These are phyloP conservation scores for Talaromyces wortmannii DNA, from an alignment of 495 filamentous ascomycete species.

Conservation along the genomic window DNA sequence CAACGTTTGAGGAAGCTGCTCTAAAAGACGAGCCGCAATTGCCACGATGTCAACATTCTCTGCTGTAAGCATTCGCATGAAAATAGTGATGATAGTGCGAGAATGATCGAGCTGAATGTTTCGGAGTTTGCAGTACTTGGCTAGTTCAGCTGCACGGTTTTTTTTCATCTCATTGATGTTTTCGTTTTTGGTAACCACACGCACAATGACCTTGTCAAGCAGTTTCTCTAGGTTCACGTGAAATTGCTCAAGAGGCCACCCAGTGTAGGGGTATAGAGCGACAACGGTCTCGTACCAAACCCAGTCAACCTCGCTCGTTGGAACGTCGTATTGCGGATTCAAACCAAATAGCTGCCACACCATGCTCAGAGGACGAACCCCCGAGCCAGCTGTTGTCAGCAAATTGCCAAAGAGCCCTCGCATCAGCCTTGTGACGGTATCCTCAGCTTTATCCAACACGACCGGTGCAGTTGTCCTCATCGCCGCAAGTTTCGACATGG, in stretches of 20 bases:
- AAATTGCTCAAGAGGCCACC: conserved; percentile 16
- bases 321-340: conserved; percentile 12
- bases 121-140: conserved; percentile 14
- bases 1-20: conserved; percentile 1
- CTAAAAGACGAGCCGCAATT: not conserved
- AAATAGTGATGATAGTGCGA: conserved; percentile 14
- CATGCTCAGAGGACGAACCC: conserved; percentile 19
- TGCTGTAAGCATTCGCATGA: conserved; percentile 14
- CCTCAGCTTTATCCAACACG: conserved; percentile 8
- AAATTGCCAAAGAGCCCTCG: conserved; percentile 20
- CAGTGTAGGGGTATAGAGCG: conserved; percentile 17
- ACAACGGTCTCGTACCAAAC: conserved; percentile 20
- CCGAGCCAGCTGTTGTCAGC: conserved; percentile 18
- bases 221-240: conserved; percentile 14
- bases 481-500: conserved; percentile 19
- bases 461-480: conserved; percentile 13
- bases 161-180: conserved; percentile 6
- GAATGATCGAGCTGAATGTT: conserved; percentile 18
- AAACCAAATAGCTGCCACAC: conserved; percentile 19
- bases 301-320: conserved; percentile 11
- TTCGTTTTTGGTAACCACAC: conserved; percentile 17
- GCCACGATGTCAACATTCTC: conserved; percentile 1
- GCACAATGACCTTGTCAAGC: conserved; percentile 15
- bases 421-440: conserved; percentile 20
- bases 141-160: conserved; percentile 7